These are phyloP conservation scores for Diutina sp. DNA, from an alignment of 1,139 yeast genomes.

Conservation along the genomic window DNA sequence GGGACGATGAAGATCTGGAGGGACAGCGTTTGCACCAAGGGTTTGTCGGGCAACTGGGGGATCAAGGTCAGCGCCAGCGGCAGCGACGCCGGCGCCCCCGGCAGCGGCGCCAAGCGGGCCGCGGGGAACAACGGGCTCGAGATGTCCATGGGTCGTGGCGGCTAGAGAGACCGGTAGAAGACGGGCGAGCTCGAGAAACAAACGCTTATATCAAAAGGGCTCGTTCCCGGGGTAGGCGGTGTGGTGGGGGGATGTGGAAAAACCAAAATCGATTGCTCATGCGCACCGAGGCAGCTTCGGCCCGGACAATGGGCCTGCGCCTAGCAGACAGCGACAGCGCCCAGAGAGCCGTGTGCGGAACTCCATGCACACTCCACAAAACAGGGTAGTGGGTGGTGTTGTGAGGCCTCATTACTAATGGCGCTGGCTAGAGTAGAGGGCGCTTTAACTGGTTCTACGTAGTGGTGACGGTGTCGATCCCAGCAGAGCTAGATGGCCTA, in stretches of 20 bases:
- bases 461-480: too few species aligned
- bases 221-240: neutral
- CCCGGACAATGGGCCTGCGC: neutral
- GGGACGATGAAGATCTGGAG: conserved; percentile 43
- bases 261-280: neutral
- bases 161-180: too few species aligned
- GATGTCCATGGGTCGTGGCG: neutral
- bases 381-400: too few species aligned
- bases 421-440: too few species aligned
- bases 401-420: too few species aligned
- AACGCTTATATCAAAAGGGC: too few species aligned
- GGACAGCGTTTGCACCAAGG: conserved; percentile 33
- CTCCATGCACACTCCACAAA: neutral
- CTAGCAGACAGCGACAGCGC: neutral
- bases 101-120: conserved; percentile 5
- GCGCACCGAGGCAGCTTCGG: neutral
- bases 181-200: too few species aligned
- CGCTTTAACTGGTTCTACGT: too few species aligned
- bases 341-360: neutral
- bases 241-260: neutral
- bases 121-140: conserved; percentile 7
- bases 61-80: conserved; percentile 4
- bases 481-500: too few species aligned
- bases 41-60: conserved; percentile 39
- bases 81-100: conserved; percentile 3